These are phyloP conservation scores for Cylindrotheca fusiformis DNA, from an alignment of 108 stramenopile species.

Conservation along the genomic window DNA sequence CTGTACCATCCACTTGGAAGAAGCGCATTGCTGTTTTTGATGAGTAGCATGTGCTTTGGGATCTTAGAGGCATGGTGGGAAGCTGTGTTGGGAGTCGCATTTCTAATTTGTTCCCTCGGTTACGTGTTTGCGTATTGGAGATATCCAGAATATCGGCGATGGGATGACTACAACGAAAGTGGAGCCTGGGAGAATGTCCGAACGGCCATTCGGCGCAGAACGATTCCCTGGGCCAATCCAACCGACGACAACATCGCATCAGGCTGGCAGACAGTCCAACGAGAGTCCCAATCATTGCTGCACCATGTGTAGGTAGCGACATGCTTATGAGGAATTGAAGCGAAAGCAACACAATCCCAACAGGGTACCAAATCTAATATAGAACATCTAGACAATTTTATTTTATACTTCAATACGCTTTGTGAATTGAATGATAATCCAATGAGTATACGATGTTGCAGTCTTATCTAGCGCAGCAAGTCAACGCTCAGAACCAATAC, in stretches of 20 bases:
- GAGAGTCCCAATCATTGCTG: slow-evolving; percentile 15
- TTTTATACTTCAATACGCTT: too few relatives aligned
- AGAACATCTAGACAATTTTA: too few relatives aligned
- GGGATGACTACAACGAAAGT: slow-evolving; percentile 32
- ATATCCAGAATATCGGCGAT: slow-evolving; percentile 39
- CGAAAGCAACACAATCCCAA: slow-evolving; percentile 3
- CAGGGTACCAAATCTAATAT: too few relatives aligned
- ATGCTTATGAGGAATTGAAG: background rate
- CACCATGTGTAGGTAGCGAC: slow-evolving; percentile 13
- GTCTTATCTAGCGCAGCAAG: too few relatives aligned
- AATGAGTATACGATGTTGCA: too few relatives aligned
- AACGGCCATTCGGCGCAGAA: background rate
- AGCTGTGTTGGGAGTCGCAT: slow-evolving; percentile 23
- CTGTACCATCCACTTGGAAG: slow-evolving; percentile 38
- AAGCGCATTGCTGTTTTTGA: slow-evolving; percentile 23
- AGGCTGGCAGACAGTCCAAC: slow-evolving; percentile 4
- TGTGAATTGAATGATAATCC: too few relatives aligned
- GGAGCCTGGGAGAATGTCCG: slow-evolving; percentile 15
- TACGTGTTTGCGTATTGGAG: slow-evolving; percentile 26
- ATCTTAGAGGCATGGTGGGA: slow-evolving; percentile 32
- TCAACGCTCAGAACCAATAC: too few relatives aligned
- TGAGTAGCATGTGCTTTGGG: slow-evolving; percentile 35
- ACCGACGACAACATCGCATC: background rate
- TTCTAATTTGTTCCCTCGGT: slow-evolving; percentile 11
- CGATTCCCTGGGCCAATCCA: slow-evolving; percentile 11